These are phyloP conservation scores for Pseudocercospora vitis DNA, from an alignment of 2,329 filamentous ascomycete genomes.

Conservation along the genomic window DNA sequence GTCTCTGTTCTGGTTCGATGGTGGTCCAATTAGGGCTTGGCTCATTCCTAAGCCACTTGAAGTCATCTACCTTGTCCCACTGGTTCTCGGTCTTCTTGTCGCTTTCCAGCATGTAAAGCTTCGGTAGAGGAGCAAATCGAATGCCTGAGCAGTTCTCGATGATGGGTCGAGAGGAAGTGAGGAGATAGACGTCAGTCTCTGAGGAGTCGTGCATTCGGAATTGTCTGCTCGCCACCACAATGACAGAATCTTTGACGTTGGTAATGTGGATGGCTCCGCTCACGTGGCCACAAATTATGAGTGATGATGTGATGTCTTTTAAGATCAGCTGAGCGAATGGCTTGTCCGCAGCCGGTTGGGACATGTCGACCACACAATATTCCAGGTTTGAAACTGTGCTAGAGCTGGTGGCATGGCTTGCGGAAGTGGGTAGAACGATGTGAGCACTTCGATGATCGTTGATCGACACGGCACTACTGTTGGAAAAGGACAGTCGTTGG, in stretches of 20 bases:
- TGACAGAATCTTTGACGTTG: conserved; percentile 66
- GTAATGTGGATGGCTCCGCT: conserved; percentile 83
- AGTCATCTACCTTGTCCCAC: conserved; percentile 93
- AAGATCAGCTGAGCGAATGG: conserved; percentile 70
- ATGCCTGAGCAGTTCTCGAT: conserved; percentile 84
- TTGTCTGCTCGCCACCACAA: conserved; percentile 80
- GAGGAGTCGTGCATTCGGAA: conserved; percentile 87
- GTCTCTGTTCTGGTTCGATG: conserved; percentile 55
- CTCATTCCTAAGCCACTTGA: conserved; percentile 90
- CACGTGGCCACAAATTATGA: conserved; percentile 77
- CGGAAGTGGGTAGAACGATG: conserved; percentile 72
- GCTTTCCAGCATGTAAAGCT: conserved; percentile 50
- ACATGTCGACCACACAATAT: conserved; percentile 78
- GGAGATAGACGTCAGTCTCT: conserved; percentile 79
- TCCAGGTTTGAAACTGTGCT: conserved; percentile 70
- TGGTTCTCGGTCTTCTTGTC: conserved; percentile 55
- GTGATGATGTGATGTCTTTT: conserved; percentile 66
- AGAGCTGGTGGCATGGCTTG: conserved; percentile 69
- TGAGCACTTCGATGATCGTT: conserved; percentile 64
- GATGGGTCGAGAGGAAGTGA: conserved; percentile 80
- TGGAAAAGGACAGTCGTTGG: conserved; percentile 57
- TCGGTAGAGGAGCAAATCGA: conserved; percentile 75
- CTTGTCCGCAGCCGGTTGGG: conserved; percentile 53
- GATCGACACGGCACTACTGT: conserved; percentile 61
- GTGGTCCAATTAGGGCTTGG: conserved; percentile 85